Conservation (phyloP, 257 asterid species). For the Echites panduratus region DNA sequence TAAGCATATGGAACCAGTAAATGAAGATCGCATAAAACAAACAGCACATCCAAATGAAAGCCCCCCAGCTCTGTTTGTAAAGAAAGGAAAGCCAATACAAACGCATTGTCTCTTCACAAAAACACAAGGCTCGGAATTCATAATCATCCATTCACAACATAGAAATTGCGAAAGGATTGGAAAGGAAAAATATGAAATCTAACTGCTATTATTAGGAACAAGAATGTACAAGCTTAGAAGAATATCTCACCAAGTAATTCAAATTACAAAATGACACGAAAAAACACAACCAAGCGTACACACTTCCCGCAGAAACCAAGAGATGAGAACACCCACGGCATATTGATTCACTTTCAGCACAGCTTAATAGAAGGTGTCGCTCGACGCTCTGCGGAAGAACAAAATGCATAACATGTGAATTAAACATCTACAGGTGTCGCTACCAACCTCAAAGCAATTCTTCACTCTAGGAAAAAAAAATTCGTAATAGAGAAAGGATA, state of each 20-base stretch:
- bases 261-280: slow-evolving; percentile 63
- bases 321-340: slow-evolving; percentile 62
- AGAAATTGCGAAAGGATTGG: background rate
- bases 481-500: background rate
- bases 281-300: slow-evolving; percentile 55
- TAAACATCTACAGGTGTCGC: no score
- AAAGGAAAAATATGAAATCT: background rate
- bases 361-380: slow-evolving; percentile 9
- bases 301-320: slow-evolving; percentile 53
- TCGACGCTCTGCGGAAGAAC: slow-evolving; percentile 28
- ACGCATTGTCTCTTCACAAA: background rate
- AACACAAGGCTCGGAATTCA: background rate
- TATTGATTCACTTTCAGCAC: slow-evolving; percentile 40
- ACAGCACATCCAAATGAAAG: background rate
- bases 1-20: background rate
- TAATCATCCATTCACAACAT: background rate
- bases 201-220: background rate
- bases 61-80: background rate
- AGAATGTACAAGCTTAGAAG: background rate
- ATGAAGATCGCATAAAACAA: background rate
- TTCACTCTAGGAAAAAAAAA: background rate
- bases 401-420: background rate
- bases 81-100: background rate
- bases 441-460: background rate
- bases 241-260: slow-evolving; percentile 42